phyloP scores from a whole-genome alignment of 441 rosid species.

The Pelargonium citronellum region DNA sequence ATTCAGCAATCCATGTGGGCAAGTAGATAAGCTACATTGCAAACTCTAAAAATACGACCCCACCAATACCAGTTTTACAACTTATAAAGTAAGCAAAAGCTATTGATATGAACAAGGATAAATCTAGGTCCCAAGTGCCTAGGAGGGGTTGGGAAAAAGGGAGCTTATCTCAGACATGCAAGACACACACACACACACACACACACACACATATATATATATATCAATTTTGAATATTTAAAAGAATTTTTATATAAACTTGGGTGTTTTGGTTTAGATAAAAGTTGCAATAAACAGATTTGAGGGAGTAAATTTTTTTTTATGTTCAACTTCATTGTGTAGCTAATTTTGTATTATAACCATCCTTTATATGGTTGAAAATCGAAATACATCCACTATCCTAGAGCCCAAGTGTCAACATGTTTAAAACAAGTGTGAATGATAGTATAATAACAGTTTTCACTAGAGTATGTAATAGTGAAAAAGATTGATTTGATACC shows the following conservation, averaged over 20 bases:
- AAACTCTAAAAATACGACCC: too few species aligned
- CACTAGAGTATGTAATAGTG: not conserved
- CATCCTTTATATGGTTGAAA: too few species aligned
- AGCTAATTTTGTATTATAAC: too few species aligned
- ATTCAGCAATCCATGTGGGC: not conserved
- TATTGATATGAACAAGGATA: not conserved
- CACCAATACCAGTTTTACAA: not conserved
- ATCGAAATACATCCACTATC: not conserved
- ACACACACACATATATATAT: too few species aligned
- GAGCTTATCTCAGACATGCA: not conserved
- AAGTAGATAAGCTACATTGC: not conserved
- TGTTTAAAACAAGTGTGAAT: not conserved
- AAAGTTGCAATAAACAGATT: not conserved
- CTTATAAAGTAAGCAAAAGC: not conserved
- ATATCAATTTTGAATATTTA: not conserved
- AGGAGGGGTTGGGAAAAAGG: not conserved
- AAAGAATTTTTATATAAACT: not conserved
- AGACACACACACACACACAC: too few species aligned
- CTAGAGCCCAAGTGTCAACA: not conserved
- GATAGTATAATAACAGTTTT: not conserved
- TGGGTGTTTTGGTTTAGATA: not conserved
- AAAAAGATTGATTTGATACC: slow-evolving; percentile 46
- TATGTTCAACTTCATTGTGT: too few species aligned
- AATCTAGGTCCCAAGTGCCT: not conserved
- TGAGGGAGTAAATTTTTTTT: not conserved